Conservation (phyloP, 1,284 basidiomycete species). For the Coniophora puteana region DNA sequence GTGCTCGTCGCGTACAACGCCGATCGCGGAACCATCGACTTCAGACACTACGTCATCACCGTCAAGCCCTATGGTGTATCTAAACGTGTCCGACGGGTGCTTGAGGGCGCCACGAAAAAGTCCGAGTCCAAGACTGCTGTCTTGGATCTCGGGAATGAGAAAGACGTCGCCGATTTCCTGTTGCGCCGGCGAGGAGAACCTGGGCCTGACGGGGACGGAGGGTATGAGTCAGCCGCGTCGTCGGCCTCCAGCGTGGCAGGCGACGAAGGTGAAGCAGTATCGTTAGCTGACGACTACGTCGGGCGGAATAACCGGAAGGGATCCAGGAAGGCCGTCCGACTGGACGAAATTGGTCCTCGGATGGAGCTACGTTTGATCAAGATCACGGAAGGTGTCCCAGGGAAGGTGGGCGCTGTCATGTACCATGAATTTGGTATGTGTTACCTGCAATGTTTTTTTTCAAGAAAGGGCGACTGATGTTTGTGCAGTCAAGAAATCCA, state of each 20-base stretch:
- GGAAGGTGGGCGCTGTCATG: slow-evolving; percentile 84
- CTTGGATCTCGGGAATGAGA: slow-evolving; percentile 83
- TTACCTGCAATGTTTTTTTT: slow-evolving; percentile 3
- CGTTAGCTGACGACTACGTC: slow-evolving; percentile 89
- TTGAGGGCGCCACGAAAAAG: slow-evolving; percentile 61
- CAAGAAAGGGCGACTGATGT: slow-evolving; percentile 9
- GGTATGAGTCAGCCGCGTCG: slow-evolving; percentile 81
- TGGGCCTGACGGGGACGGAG: slow-evolving; percentile 62
- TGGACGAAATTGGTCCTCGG: slow-evolving; percentile 94
- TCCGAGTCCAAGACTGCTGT: slow-evolving; percentile 39
- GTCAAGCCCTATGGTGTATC: slow-evolving; percentile 95
- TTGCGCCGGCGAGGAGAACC: slow-evolving; percentile 68
- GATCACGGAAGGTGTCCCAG: slow-evolving; percentile 91
- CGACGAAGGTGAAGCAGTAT: slow-evolving; percentile 78
- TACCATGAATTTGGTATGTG: slow-evolving; percentile 87
- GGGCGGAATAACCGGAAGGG: slow-evolving; percentile 93
- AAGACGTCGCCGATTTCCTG: slow-evolving; percentile 95
- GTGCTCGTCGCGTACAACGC: slow-evolving; percentile 93
- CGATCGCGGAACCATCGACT: slow-evolving; percentile 84
- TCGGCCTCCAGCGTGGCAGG: slow-evolving; percentile 77
- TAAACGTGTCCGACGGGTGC: slow-evolving; percentile 83
- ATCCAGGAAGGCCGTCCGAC: slow-evolving; percentile 83
- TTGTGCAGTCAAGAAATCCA: slow-evolving; percentile 75
- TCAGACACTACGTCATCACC: slow-evolving; percentile 94
- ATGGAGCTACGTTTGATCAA: slow-evolving; percentile 94